phyloP scores from a whole-genome alignment of 2,329 filamentous ascomycete species.

The Penicillium hesseltinei region DNA sequence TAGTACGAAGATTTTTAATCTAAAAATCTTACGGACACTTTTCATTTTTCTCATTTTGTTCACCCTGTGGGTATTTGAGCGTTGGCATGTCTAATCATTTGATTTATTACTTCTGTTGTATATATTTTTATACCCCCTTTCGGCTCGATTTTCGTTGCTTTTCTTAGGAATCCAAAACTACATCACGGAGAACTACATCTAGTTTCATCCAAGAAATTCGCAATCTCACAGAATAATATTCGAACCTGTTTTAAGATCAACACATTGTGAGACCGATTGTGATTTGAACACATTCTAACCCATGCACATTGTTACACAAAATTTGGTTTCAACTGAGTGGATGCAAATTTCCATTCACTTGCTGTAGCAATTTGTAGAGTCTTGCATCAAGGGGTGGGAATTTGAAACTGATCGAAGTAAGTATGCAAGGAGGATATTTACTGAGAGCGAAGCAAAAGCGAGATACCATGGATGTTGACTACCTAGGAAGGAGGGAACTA shows the following conservation, averaged over 20 bases:
- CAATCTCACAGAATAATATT: not conserved
- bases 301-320: not conserved
- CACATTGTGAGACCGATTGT: not conserved
- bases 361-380: not conserved
- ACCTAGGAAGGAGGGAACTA: not conserved
- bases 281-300: not conserved
- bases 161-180: not conserved
- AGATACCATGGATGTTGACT: not conserved
- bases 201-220: not conserved
- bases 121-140: slow-evolving; percentile 3
- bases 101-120: not conserved
- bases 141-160: not conserved
- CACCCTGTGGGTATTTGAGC: not conserved
- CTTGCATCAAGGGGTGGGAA: not conserved
- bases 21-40: not conserved
- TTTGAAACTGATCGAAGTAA: slow-evolving; percentile 5
- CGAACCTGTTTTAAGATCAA: not conserved
- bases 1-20: not conserved
- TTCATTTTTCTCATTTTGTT: not conserved
- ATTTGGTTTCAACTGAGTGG: not conserved
- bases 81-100: not conserved
- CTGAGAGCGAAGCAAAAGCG: not conserved
- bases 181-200: not conserved
- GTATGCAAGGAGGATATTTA: slow-evolving; percentile 1
- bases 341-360: not conserved